phyloP scores from a whole-genome alignment of 2,329 filamentous ascomycete genomes.

The Pseudogymnoascus destructans region DNA sequence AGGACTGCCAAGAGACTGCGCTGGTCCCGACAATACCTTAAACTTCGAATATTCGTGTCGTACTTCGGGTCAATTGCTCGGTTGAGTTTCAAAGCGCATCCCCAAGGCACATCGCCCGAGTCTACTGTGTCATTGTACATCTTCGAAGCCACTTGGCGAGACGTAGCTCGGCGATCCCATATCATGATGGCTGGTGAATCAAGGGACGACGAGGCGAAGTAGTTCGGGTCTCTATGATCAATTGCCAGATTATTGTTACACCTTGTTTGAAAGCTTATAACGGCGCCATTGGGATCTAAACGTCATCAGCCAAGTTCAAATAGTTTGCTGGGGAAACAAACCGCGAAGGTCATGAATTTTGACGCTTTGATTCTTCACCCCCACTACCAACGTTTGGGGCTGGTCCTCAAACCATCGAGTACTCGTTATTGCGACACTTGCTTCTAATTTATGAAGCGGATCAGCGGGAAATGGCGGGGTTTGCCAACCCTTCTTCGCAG shows the following conservation, averaged over 20 bases:
- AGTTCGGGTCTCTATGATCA: conserved; percentile 68
- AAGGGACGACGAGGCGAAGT: conserved; percentile 67
- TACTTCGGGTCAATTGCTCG: conserved; percentile 41
- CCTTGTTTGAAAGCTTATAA: conserved; percentile 49
- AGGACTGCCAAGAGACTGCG: conserved; percentile 48
- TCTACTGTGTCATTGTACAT: conserved; percentile 46
- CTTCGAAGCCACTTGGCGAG: conserved; percentile 38
- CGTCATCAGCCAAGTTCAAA: conserved; percentile 16
- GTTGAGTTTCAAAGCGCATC: conserved; percentile 45
- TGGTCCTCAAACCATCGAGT: conserved; percentile 70
- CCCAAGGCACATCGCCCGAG: conserved; percentile 49
- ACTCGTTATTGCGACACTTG: conserved; percentile 64
- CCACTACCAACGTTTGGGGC: conserved; percentile 61
- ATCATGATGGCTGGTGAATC: conserved; percentile 63
- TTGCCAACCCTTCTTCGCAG: conserved; percentile 33
- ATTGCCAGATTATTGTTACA: conserved; percentile 63
- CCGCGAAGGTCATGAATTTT: conserved; percentile 68
- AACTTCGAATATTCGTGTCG: conserved; percentile 46
- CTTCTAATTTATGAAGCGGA: conserved; percentile 46
- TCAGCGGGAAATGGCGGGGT: conserved; percentile 26
- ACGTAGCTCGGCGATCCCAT: conserved; percentile 60
- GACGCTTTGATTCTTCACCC: conserved; percentile 62
- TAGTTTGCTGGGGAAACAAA: conserved; percentile 27
- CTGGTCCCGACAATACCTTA: conserved; percentile 50
- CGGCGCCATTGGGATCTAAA: conserved; percentile 36